Conservation (phyloP, 345 rosid genomes). For the Mangifera indica region DNA sequence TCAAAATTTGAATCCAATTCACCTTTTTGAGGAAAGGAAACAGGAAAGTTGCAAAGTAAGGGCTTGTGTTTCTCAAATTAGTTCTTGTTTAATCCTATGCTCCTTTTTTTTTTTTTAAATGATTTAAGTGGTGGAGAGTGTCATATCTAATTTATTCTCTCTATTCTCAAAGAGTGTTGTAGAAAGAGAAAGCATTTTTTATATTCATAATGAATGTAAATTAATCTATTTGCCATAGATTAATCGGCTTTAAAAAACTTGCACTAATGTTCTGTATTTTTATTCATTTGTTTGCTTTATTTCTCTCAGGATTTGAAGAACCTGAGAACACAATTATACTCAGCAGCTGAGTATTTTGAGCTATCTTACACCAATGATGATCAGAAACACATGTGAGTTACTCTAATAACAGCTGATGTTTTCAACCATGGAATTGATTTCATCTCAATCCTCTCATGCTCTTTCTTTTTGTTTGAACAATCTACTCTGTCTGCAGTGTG, state of each 20-base stretch:
- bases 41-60: background rate
- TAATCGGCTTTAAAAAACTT: background rate
- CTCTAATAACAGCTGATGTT: background rate
- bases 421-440: background rate
- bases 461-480: constrained; percentile 3
- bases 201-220: background rate
- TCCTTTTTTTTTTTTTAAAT: background rate
- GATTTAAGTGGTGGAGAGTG: background rate
- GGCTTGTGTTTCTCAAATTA: background rate
- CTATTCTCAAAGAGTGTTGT: background rate
- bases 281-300: background rate
- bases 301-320: constrained; percentile 73
- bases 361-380: constrained; percentile 75
- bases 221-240: background rate
- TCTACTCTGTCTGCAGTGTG: constrained; percentile 52
- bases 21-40: background rate
- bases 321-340: constrained; percentile 77
- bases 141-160: background rate
- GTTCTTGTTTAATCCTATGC: background rate
- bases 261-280: background rate
- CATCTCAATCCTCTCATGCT: constrained; percentile 2
- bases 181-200: background rate
- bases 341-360: constrained; percentile 96
- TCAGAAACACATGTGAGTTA: constrained; percentile 76
- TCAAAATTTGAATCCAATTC: constrained; percentile 1